Evolutionary conservation across 2,329 filamentous ascomycete species (phyloP).

Genomic region (Nigrospora sphaerica): DNA sequence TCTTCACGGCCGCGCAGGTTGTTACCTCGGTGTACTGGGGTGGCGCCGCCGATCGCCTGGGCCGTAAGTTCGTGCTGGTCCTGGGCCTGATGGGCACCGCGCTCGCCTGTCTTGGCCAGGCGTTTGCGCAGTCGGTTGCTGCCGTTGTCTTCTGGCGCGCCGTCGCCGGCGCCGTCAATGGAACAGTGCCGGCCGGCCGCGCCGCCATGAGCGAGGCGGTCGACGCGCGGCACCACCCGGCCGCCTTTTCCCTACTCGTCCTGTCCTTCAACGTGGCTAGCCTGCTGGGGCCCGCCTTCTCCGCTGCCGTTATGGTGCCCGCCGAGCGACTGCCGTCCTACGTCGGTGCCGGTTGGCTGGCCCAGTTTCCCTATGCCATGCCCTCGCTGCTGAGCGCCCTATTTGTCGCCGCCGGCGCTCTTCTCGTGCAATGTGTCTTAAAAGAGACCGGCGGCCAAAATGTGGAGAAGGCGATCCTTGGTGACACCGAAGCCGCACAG

Average conservation of each 20-base stretch:
- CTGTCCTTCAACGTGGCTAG: constrained; percentile 35
- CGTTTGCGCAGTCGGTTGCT: constrained; percentile 60
- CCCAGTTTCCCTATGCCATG: background rate
- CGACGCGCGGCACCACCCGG: constrained; percentile 39
- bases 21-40: constrained; percentile 70
- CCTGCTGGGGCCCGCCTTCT: background rate
- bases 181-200: constrained; percentile 25
- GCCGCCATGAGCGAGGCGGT: constrained; percentile 8
- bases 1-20: constrained; percentile 69
- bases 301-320: background rate
- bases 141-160: constrained; percentile 59
- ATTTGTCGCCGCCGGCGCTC: background rate
- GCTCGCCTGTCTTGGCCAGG: constrained; percentile 63
- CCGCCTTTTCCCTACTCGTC: constrained; percentile 38
- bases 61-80: constrained; percentile 64
- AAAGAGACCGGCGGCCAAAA: background rate
- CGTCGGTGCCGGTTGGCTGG: background rate
- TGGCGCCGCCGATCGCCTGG: constrained; percentile 53
- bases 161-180: constrained; percentile 52
- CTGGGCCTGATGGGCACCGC: constrained; percentile 62
- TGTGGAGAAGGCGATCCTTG: too few relatives aligned
- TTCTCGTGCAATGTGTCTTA: background rate
- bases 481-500: background rate
- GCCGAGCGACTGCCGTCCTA: background rate
- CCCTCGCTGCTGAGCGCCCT: background rate